phyloP scores from a whole-genome alignment of 2,329 filamentous ascomycete genomes.

The Pseudocercospora pini-densiflorae region DNA sequence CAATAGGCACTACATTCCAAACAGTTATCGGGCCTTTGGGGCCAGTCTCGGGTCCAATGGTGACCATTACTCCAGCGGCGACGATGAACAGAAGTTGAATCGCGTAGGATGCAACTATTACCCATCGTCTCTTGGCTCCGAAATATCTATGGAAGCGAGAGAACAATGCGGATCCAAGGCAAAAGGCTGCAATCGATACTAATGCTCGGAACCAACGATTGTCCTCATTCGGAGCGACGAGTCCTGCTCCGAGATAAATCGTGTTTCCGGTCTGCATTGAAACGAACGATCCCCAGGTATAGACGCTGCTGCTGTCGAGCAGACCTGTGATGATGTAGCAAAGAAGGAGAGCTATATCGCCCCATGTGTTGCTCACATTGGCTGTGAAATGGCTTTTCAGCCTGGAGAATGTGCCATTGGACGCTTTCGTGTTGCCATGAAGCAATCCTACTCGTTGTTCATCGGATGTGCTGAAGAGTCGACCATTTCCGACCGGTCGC shows the following conservation, averaged over 20 bases:
- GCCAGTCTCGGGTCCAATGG: slow-evolving; percentile 37
- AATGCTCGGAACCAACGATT: slow-evolving; percentile 73
- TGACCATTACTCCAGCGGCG: slow-evolving; percentile 48
- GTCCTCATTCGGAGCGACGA: slow-evolving; percentile 55
- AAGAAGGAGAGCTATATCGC: slow-evolving; percentile 70
- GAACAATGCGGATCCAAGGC: slow-evolving; percentile 73
- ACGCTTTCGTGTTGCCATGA: slow-evolving; percentile 9
- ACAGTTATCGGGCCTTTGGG: slow-evolving; percentile 27
- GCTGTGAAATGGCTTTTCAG: slow-evolving; percentile 40
- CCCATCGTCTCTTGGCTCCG: slow-evolving; percentile 66
- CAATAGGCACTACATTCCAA: slow-evolving; percentile 66
- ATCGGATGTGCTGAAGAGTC: slow-evolving; percentile 23
- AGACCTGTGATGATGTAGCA: slow-evolving; percentile 80
- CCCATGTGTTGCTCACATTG: slow-evolving; percentile 65
- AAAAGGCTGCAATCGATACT: slow-evolving; percentile 73
- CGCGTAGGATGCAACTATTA: slow-evolving; percentile 57
- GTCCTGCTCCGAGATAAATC: slow-evolving; percentile 75
- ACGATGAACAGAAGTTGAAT: slow-evolving; percentile 49
- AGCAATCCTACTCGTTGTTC: slow-evolving; percentile 28
- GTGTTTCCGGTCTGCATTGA: slow-evolving; percentile 85
- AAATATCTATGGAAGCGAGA: slow-evolving; percentile 68
- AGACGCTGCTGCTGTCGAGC: slow-evolving; percentile 75
- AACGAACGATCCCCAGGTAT: slow-evolving; percentile 79
- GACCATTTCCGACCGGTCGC: slow-evolving; percentile 9
- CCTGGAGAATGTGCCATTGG: slow-evolving; percentile 7